Evolutionary conservation across 371 early-diverging fungal species (phyloP).

Genomic region (Lichtheimia ramosa): DNA sequence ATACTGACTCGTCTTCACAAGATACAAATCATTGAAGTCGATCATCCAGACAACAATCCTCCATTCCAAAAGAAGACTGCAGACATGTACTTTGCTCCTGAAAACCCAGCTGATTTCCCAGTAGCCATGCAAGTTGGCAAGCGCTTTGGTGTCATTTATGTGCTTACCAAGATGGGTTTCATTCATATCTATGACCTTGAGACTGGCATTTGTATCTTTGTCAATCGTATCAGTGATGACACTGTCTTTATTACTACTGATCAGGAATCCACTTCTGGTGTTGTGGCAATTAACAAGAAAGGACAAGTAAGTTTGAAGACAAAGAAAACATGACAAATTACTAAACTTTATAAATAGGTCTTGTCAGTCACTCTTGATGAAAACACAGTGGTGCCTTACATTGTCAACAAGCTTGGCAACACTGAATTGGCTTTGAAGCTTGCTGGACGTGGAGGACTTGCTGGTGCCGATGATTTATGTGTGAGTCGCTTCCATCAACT

Average conservation of each 20-base stretch:
- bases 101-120: slow-evolving; percentile 93
- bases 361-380: slow-evolving; percentile 92
- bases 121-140: slow-evolving; percentile 95
- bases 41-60: slow-evolving; percentile 91
- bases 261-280: slow-evolving; percentile 80
- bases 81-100: slow-evolving; percentile 95
- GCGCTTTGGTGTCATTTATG: slow-evolving; percentile 88
- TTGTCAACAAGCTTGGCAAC: slow-evolving; percentile 81
- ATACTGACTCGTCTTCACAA: slow-evolving; percentile 27
- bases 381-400: slow-evolving; percentile 85
- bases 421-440: slow-evolving; percentile 88
- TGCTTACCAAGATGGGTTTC: slow-evolving; percentile 97
- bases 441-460: slow-evolving; percentile 89
- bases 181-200: slow-evolving; percentile 96
- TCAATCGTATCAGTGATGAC: slow-evolving; percentile 95
- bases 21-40: slow-evolving; percentile 96
- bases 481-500: slow-evolving; percentile 85
- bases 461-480: slow-evolving; percentile 95
- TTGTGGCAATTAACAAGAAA: slow-evolving; percentile 95
- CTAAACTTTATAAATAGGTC: slow-evolving; percentile 49
- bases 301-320: slow-evolving; percentile 73
- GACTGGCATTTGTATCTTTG: slow-evolving; percentile 89
- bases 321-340: background rate
- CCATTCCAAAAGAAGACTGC: slow-evolving; percentile 88
- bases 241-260: slow-evolving; percentile 98